Base-by-base conservation (phyloP, 441 rosid species). In the Monsonia emarginata region DNA sequence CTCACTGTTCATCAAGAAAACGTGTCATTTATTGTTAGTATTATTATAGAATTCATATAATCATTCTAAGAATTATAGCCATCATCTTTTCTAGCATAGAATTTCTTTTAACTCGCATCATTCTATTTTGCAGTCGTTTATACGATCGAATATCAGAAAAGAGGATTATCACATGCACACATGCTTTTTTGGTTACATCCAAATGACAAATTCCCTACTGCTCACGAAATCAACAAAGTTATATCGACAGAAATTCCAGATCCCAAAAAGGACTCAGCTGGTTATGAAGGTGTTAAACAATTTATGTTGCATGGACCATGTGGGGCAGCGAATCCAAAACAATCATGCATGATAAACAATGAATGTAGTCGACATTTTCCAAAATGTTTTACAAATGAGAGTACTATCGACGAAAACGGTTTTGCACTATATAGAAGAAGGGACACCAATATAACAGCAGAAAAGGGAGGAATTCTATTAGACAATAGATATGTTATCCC, bases 301-400 rank as follows among this genome's bases (percentile, higher is more conserved):
- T 64, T 57, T n/a, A 74, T 74, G 76, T 34, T 66, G 0, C 73
- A 69, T 30, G 71, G 66, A 0, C 72, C 76, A 13, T 65, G 74
- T 50, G 66, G 72, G 0, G 0, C 4, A 1, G 1, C 1, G 1
- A 27, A 18, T 19, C 28, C 0, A 6, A 2, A 13, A 0, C 2
- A 32, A 0, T 65, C 63, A 0, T 76, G 68, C 4, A 72, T 68
- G 60, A 1, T 9, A 0, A 64, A 68, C 1, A 31, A 63, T 0
- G 1, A 3, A 0, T 48, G 54, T 19, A 21, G 7, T 0, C 61
- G 65, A 14, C 5, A 38, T 18, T 70, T 19, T 40, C 70, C 80
- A 0, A 67, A 60, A 1, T 10, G 6, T 7, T 64, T 19, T 21
- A 7, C 13, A 9, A 0, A 3, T 1, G 6, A 30, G 4, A 72